phyloP scores from a whole-genome alignment of 768 basidiomycete genomes.

The Asterophora parasitica region DNA sequence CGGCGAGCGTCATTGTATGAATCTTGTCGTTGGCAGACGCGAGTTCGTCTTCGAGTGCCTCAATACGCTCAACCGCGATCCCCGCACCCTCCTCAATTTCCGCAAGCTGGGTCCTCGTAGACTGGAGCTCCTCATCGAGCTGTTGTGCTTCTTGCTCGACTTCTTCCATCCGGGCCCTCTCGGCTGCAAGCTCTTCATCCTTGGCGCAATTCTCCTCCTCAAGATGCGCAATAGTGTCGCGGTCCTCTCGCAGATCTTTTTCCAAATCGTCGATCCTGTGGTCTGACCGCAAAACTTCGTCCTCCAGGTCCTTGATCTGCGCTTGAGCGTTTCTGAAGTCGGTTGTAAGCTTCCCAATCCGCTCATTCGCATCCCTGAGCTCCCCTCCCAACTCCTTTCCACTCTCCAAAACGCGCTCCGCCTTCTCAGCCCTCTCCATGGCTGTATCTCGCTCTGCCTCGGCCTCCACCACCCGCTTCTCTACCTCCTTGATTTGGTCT shows the following conservation, averaged over 20 bases:
- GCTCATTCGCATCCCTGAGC: constrained; percentile 60
- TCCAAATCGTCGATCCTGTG: constrained; percentile 52
- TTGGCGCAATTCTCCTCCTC: constrained; percentile 38
- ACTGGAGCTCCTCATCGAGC: constrained; percentile 41
- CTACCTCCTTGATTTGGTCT: constrained; percentile 38
- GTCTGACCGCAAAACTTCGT: constrained; percentile 50
- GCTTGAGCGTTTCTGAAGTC: constrained; percentile 57
- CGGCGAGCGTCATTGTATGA: constrained; percentile 37
- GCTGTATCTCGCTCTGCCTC: constrained; percentile 53
- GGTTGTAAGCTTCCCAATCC: constrained; percentile 46
- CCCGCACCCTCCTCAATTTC: constrained; percentile 63
- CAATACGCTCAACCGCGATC: constrained; percentile 46
- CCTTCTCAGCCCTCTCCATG: constrained; percentile 56
- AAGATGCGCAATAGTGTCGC: constrained; percentile 36
- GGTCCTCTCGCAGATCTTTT: constrained; percentile 51
- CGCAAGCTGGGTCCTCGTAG: constrained; percentile 45
- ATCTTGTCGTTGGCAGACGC: constrained; percentile 41
- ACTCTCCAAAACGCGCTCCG: constrained; percentile 57
- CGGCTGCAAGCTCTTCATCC: constrained; percentile 32
- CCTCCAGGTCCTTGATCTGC: constrained; percentile 58
- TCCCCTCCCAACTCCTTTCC: constrained; percentile 68
- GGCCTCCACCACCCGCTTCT: constrained; percentile 39
- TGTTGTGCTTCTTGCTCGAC: constrained; percentile 33
- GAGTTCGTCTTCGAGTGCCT: constrained; percentile 54
- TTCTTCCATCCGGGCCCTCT: constrained; percentile 23